Base-by-base conservation (phyloP, 805 yeast species). In the Lipomyces yamanashiensis region DNA sequence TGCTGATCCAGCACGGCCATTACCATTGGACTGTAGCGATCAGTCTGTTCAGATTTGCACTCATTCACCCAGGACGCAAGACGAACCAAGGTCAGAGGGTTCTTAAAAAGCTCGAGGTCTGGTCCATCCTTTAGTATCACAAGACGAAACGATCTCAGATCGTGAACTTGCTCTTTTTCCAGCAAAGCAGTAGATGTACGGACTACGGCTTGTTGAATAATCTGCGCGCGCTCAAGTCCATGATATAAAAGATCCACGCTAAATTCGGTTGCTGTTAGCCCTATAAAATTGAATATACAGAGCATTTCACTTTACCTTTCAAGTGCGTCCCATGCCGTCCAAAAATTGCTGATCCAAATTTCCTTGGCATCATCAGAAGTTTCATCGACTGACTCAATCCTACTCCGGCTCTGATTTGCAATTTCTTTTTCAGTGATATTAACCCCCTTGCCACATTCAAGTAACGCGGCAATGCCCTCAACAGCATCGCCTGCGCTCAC, bases 401-500 rank as follows among this genome's bases (percentile, higher is more conserved):
- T 54, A 45, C 15, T 21, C 15, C 33, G 43, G 43, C 53, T 59
- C 53, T 47, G 49, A 19, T 69, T 69, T 7, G 69, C 73, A 40
- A 72, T 72, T 23, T 69, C 73, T 50, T 74, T 72, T 15, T 71
- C 71, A 2, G 64, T 66, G 5, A 73, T 45, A 19, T 28, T 23
- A 45, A 60, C 39, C 40, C 62, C 62, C 28, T 41, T 56, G 33
- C 77, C 75, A 8, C 67, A 63, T 72, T 95, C 98, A 28, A 95
- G 77, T 58, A 93, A 75, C 1, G 98, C 97, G 2, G 92, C 84
- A 8, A 95, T 77, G 0, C 97, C 84, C 72, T 95, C 98, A 2
- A 90, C 97, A 72, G 88, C 91, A 74, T 95, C 99, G 75, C 91
- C 89, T 0, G 98, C 98, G 44, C 96, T 86, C 15, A 93, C 80